Evolutionary conservation across 495 filamentous ascomycete genomes (phyloP).

Genomic region (Clohesyomyces aquaticus): DNA sequence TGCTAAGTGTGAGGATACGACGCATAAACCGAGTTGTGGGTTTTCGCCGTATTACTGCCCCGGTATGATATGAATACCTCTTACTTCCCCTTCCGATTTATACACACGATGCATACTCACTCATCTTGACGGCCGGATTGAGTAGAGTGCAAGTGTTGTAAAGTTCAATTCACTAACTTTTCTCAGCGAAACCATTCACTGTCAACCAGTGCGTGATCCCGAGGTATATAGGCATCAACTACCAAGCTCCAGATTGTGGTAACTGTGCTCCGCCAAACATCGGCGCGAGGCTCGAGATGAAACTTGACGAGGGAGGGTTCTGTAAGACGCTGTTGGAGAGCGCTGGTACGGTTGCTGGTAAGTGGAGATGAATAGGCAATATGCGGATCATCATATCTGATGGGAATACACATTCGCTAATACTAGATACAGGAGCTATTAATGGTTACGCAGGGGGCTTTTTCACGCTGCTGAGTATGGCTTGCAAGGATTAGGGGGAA

Average conservation of each 20-base stretch:
- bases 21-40: not conserved
- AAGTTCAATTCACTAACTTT: not conserved
- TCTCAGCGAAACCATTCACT: not conserved
- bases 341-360: slow-evolving; percentile 3
- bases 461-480: slow-evolving; percentile 4
- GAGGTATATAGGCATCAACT: slow-evolving; percentile 6
- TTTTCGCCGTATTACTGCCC: not conserved
- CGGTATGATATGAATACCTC: not conserved
- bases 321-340: not conserved
- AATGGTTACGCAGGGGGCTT: not conserved
- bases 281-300: not conserved
- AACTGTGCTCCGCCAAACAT: slow-evolving; percentile 4
- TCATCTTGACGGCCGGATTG: no score
- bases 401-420: not conserved
- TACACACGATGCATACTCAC: no score
- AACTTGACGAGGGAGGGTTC: slow-evolving; percentile 9
- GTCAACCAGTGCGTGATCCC: not conserved
- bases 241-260: not conserved
- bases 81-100: not conserved
- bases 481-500: slow-evolving; percentile 33
- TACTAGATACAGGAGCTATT: not conserved
- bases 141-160: not conserved
- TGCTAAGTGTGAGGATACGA: not conserved
- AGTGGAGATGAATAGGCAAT: not conserved
- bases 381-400: not conserved